Conservation (phyloP, 164 flowering plant genomes). For the Magnolia officinalis region DNA sequence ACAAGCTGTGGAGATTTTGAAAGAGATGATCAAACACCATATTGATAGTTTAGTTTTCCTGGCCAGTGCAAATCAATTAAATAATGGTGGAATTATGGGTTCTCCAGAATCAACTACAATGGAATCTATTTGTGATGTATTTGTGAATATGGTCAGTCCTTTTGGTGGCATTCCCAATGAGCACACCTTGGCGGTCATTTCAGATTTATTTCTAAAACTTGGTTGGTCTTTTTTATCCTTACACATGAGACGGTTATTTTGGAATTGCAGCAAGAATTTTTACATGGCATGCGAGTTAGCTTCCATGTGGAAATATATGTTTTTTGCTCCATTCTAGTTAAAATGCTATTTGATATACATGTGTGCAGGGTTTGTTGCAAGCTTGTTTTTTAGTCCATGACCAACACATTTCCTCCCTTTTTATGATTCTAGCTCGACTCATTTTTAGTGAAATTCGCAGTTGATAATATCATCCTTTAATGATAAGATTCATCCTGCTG, state of each 20-base stretch:
- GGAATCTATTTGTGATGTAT: constrained; percentile 39
- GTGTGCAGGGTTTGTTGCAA: too few relatives aligned
- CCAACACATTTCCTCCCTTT: too few relatives aligned
- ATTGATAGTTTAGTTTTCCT: constrained; percentile 25
- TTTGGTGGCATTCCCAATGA: constrained; percentile 45
- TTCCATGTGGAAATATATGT: neutral
- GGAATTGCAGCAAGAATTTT: neutral
- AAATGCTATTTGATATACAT: too few relatives aligned
- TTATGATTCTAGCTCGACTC: too few relatives aligned
- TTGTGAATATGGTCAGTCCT: constrained; percentile 34
- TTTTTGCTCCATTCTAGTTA: too few relatives aligned
- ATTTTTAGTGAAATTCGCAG: too few relatives aligned
- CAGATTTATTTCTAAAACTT: constrained; percentile 58
- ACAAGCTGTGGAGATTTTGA: constrained; percentile 49
- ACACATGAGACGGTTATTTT: neutral
- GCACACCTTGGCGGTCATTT: constrained; percentile 44
- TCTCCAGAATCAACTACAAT: constrained; percentile 34
- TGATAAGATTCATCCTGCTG: too few relatives aligned
- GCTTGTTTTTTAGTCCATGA: too few relatives aligned
- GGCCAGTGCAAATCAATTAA: constrained; percentile 12
- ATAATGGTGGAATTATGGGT: constrained; percentile 19
- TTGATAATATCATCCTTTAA: too few relatives aligned
- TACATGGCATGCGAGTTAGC: neutral
- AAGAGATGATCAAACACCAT: constrained; percentile 47
- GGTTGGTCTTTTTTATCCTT: constrained; percentile 36